A percentile compares a stretch with the other conserved stretches of the same genome.
Evolutionary conservation across 2,329 filamentous ascomycete species (phyloP).

Genomic region (Atkinsonella hypoxylon): DNA sequence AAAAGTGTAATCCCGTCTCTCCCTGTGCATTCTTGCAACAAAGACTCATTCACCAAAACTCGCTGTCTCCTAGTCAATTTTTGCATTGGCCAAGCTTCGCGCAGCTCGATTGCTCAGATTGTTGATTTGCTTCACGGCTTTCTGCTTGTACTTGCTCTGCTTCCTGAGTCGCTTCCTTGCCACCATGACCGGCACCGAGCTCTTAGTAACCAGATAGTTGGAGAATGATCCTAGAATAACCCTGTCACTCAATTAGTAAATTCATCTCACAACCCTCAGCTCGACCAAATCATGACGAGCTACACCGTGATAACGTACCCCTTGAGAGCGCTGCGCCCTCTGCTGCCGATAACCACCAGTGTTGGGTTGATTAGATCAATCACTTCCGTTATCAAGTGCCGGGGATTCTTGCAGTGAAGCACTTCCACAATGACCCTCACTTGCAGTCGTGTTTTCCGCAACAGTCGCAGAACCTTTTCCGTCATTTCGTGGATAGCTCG

Average conservation of each 20-base stretch:
- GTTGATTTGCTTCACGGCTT: constrained; percentile 62
- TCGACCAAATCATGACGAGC: not conserved
- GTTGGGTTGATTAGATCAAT: constrained; percentile 90
- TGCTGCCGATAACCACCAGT: constrained; percentile 81
- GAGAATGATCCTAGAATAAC: constrained; percentile 93
- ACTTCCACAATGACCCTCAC: constrained; percentile 92
- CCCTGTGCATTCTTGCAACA: not conserved
- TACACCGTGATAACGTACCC: constrained; percentile 46
- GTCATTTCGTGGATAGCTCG: constrained; percentile 76
- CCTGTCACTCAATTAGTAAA: constrained; percentile 37
- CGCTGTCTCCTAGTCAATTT: constrained; percentile 50
- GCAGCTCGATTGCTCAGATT: constrained; percentile 62
- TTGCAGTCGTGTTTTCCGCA: constrained; percentile 85
- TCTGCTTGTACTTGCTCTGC: constrained; percentile 66
- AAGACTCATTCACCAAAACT: not conserved
- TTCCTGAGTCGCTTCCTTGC: constrained; percentile 82
- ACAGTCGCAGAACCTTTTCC: constrained; percentile 67
- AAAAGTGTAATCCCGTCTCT: not conserved
- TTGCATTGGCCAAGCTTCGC: constrained; percentile 56
- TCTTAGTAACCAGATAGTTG: constrained; percentile 95
- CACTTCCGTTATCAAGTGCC: constrained; percentile 92
- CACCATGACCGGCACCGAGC: constrained; percentile 95
- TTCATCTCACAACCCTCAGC: no score
- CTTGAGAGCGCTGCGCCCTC: constrained; percentile 84
- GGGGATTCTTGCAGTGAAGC: constrained; percentile 95